phyloP scores from a whole-genome alignment of 2,329 filamentous ascomycete species.

The Paecilomyces sp. region DNA sequence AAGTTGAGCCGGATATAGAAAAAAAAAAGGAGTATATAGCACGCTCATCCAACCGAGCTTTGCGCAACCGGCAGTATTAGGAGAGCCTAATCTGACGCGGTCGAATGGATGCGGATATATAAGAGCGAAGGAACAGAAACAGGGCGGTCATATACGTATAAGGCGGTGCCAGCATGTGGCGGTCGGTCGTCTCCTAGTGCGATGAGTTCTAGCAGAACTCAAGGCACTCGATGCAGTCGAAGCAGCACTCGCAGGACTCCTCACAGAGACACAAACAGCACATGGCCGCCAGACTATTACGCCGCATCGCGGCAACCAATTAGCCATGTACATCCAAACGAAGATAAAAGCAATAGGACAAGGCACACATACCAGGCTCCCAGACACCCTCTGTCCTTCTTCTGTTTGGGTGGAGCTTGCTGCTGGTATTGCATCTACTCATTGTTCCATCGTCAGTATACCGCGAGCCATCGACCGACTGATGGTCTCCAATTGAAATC shows the following conservation, averaged over 20 bases:
- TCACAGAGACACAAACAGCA: slow-evolving; percentile 61
- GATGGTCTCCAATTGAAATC: not conserved
- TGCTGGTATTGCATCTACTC: slow-evolving; percentile 45
- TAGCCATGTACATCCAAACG: slow-evolving; percentile 1
- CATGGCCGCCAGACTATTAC: slow-evolving; percentile 44
- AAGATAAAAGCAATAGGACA: not conserved
- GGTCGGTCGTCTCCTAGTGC: not conserved
- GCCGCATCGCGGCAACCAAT: slow-evolving; percentile 1
- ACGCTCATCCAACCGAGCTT: not conserved
- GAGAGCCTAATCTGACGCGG: not conserved
- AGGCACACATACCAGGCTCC: slow-evolving; percentile 39
- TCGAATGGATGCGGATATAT: not conserved
- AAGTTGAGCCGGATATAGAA: not conserved
- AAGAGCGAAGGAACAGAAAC: not conserved
- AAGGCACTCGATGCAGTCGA: slow-evolving; percentile 53
- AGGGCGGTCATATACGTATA: not conserved
- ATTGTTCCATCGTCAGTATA: not conserved
- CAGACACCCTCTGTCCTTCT: slow-evolving; percentile 47
- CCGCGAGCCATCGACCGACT: not conserved
- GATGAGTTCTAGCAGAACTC: slow-evolving; percentile 24
- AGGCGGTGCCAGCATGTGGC: not conserved
- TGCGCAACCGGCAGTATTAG: not conserved
- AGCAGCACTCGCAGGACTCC: slow-evolving; percentile 57
- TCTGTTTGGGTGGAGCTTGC: slow-evolving; percentile 34
- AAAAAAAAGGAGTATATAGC: not conserved